phyloP scores from a whole-genome alignment of 2,329 filamentous ascomycete genomes.

The Colletotrichum sp. region DNA sequence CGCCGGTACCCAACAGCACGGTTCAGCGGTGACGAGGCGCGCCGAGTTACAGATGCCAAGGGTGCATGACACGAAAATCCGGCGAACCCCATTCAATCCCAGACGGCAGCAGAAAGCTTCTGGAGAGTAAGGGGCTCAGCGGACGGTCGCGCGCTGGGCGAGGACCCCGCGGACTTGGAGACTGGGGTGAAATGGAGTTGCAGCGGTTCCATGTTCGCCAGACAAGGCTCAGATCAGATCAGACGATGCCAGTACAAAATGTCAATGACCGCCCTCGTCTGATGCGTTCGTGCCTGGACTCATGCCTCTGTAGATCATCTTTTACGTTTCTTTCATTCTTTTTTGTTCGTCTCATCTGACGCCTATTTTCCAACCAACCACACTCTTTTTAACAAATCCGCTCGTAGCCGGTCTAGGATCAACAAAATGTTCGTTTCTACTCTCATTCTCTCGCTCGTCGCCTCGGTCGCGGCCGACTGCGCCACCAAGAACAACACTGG shows the following conservation, averaged over 20 bases:
- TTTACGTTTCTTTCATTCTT: constrained; percentile 9
- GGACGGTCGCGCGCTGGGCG: background rate
- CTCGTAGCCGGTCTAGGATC: constrained; percentile 19
- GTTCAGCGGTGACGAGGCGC: constrained; percentile 5
- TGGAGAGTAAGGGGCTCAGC: constrained; percentile 5
- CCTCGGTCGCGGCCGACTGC: constrained; percentile 6
- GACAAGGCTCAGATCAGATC: background rate
- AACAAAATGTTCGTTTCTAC: constrained; percentile 16
- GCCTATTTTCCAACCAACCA: background rate
- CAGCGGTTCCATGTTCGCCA: background rate
- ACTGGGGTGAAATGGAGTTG: background rate
- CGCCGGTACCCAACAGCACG: background rate
- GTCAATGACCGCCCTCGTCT: background rate
- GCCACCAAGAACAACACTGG: constrained; percentile 8
- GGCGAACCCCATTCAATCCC: constrained; percentile 14
- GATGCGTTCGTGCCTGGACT: background rate
- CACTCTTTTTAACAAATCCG: constrained; percentile 6
- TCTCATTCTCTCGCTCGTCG: constrained; percentile 11
- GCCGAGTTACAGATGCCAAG: constrained; percentile 10
- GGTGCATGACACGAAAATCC: constrained; percentile 1
- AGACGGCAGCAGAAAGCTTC: constrained; percentile 16
- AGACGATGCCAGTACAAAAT: constrained; percentile 12
- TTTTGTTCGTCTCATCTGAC: constrained; percentile 15
- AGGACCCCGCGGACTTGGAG: background rate
- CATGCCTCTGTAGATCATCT: constrained; percentile 2